Evolutionary conservation across 1,284 basidiomycete species (phyloP).

Genomic region (Trichosporon sp.): DNA sequence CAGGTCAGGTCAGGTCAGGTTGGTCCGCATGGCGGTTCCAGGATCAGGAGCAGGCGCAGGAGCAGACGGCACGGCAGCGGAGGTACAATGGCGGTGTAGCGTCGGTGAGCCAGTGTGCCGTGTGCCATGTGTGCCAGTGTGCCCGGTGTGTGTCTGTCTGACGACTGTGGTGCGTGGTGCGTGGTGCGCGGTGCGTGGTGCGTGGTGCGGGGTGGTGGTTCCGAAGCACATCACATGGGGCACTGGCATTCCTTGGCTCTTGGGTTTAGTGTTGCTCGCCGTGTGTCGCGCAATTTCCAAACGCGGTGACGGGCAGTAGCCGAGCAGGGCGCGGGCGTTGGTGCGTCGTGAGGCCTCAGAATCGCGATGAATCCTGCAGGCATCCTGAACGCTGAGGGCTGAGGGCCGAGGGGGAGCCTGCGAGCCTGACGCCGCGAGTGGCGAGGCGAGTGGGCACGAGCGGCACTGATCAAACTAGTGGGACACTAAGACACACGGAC

Average conservation of each 20-base stretch:
- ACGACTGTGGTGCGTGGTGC: not conserved
- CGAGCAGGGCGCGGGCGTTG: not conserved
- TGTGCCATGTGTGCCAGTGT: not conserved
- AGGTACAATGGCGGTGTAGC: not conserved
- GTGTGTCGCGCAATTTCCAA: slow-evolving; percentile 4
- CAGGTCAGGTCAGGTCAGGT: not conserved
- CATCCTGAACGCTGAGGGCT: not conserved
- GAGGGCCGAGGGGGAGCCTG: not conserved
- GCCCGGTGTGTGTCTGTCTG: not conserved
- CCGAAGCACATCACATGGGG: slow-evolving; percentile 4
- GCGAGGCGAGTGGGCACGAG: not conserved
- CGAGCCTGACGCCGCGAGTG: not conserved
- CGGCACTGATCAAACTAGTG: not conserved
- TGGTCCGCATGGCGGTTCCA: not conserved
- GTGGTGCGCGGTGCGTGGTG: not conserved
- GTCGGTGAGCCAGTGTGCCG: not conserved
- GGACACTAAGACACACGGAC: not conserved
- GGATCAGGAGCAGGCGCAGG: not conserved
- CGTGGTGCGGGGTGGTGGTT: not conserved
- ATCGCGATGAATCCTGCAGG: not conserved
- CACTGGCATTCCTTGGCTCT: not conserved
- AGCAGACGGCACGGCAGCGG: not conserved
- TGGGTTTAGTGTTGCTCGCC: not conserved
- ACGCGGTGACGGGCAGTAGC: not conserved
- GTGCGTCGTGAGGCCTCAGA: not conserved